Conservation (phyloP, 495 filamentous ascomycete species). For the Neurospora sp. region DNA sequence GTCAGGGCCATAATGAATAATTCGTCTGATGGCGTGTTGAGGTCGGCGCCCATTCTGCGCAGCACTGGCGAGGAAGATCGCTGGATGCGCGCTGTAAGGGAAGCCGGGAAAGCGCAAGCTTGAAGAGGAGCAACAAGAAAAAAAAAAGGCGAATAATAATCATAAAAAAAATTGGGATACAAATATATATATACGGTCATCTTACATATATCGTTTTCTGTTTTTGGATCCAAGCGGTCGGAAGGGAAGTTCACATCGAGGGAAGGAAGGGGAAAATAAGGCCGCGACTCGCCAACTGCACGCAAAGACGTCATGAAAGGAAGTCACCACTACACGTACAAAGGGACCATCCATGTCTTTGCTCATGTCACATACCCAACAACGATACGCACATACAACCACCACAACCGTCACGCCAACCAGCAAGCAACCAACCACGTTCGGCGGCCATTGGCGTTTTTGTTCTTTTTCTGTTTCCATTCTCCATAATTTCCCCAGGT, state of each 20-base stretch:
- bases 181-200: not conserved
- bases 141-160: not conserved
- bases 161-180: not conserved
- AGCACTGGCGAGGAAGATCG: slow-evolving; percentile 25
- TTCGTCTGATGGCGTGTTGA: not conserved
- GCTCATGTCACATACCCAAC: not conserved
- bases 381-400: not conserved
- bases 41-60: slow-evolving; percentile 7
- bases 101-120: slow-evolving; percentile 20
- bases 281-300: not conserved
- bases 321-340: not conserved
- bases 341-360: not conserved
- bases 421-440: not conserved
- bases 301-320: slow-evolving; percentile 5
- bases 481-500: not conserved
- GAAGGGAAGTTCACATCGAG: not conserved
- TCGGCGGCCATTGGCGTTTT: not conserved
- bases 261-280: not conserved
- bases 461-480: not conserved
- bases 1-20: slow-evolving; percentile 20
- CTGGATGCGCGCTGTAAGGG: slow-evolving; percentile 26
- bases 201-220: not conserved
- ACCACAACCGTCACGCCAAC: not conserved
- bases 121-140: not conserved
- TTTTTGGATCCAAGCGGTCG: not conserved